A percentile compares a stretch with the other conserved stretches of the same genome.
Conservation (phyloP, 2,329 filamentous ascomycete genomes). For the Berkeleyomyces rouxiae region DNA sequence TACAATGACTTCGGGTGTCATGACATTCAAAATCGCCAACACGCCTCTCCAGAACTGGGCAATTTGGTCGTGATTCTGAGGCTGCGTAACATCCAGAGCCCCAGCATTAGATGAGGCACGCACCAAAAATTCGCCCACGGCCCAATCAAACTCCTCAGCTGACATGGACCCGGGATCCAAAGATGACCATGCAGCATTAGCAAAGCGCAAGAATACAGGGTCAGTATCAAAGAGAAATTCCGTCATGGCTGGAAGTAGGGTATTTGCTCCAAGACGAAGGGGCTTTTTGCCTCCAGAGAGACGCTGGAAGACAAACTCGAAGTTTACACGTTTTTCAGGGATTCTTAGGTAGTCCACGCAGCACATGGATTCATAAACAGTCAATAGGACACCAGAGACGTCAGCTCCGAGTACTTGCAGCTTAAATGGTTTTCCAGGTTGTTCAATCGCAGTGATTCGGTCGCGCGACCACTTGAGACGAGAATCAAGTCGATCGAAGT, state of each 20-base stretch:
- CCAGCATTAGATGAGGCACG: constrained; percentile 48
- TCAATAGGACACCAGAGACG: constrained; percentile 48
- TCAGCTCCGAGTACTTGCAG: constrained; percentile 30
- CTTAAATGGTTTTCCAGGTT: constrained; percentile 22
- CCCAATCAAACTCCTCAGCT: constrained; percentile 69
- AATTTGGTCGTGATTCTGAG: constrained; percentile 30
- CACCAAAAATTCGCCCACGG: constrained; percentile 57
- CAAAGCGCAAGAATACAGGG: constrained; percentile 47
- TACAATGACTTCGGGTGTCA: constrained; percentile 59
- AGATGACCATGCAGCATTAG: constrained; percentile 48
- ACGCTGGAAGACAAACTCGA: constrained; percentile 69
- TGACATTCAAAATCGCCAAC: constrained; percentile 51
- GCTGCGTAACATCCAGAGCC: constrained; percentile 24
- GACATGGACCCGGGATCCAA: constrained; percentile 45
- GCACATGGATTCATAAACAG: constrained; percentile 77
- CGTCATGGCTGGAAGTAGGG: constrained; percentile 67
- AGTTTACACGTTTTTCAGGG: constrained; percentile 38
- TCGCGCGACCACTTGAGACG: constrained; percentile 38
- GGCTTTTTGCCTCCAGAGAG: constrained; percentile 58
- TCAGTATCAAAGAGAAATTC: constrained; percentile 69
- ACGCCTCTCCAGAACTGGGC: constrained; percentile 68
- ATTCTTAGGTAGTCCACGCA: constrained; percentile 57
- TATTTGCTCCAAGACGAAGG: constrained; percentile 56
- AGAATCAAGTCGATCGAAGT: constrained; percentile 42
- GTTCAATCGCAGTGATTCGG: constrained; percentile 6